Conservation (phyloP, 179 eudicot genomes). For the Drosera spatulata region DNA sequence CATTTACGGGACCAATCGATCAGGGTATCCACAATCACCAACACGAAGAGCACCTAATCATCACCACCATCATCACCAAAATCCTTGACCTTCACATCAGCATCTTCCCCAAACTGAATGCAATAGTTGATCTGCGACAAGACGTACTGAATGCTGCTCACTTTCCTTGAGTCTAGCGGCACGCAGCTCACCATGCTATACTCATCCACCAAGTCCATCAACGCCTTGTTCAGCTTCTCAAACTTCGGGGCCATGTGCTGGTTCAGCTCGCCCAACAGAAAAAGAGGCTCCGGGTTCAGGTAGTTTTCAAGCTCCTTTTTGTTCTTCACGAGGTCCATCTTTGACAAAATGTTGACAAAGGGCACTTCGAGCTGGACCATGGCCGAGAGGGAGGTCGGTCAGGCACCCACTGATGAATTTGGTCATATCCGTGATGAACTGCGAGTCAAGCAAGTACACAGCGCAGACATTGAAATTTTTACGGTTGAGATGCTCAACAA, state of each 20-base stretch:
- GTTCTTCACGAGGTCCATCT: conserved; percentile 91
- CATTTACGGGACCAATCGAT: no score
- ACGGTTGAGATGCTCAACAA: conserved; percentile 82
- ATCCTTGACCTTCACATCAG: conserved; percentile 74
- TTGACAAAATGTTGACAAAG: conserved; percentile 72
- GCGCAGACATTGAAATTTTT: conserved; percentile 88
- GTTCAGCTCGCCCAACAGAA: conserved; percentile 63
- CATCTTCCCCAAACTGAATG: conserved; percentile 77
- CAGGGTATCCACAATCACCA: no score
- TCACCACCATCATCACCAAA: conserved; percentile 46
- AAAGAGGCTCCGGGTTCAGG: conserved; percentile 64
- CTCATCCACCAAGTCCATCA: conserved; percentile 81
- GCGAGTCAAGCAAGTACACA: conserved; percentile 90
- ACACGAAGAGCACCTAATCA: neutral
- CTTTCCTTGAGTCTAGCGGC: conserved; percentile 83
- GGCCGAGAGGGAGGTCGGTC: conserved; percentile 91
- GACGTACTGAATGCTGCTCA: conserved; percentile 57
- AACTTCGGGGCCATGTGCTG: conserved; percentile 73
- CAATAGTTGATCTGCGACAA: conserved; percentile 49
- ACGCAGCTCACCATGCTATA: conserved; percentile 88
- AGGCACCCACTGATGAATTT: conserved; percentile 95
- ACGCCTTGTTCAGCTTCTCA: conserved; percentile 74
- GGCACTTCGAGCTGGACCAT: conserved; percentile 97
- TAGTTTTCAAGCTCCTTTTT: conserved; percentile 71
- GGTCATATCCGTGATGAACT: conserved; percentile 95